phyloP scores from a whole-genome alignment of 2,329 filamentous ascomycete species.

The Colletotrichum theobromicola region DNA sequence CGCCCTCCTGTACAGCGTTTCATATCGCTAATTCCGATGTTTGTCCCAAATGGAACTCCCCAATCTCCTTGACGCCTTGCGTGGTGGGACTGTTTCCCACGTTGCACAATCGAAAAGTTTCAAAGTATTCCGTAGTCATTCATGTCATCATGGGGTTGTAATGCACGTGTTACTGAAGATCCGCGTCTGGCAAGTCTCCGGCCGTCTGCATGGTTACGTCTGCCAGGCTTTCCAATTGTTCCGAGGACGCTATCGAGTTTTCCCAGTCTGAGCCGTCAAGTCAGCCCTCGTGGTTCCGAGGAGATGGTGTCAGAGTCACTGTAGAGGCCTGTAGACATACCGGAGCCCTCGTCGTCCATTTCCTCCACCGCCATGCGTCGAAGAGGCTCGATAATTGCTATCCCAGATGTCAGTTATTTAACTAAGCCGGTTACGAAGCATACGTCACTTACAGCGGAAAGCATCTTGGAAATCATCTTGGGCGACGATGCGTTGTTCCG shows the following conservation, averaged over 20 bases:
- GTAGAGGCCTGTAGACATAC: conserved; percentile 47
- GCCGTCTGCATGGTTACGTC: conserved; percentile 49
- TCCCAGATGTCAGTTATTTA: neutral
- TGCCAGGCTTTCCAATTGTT: conserved; percentile 56
- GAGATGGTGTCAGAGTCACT: conserved; percentile 41
- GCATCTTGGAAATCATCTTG: conserved; percentile 36
- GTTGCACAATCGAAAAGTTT: neutral
- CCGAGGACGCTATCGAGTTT: conserved; percentile 59
- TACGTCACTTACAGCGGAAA: conserved; percentile 38
- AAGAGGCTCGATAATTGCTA: conserved; percentile 54
- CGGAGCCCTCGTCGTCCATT: conserved; percentile 63
- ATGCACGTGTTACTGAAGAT: conserved; percentile 27
- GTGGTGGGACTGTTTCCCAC: conserved; percentile 10
- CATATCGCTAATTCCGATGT: neutral
- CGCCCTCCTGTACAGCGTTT: conserved; percentile 3
- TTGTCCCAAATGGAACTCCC: neutral
- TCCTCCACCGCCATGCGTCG: conserved; percentile 61
- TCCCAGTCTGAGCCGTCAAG: conserved; percentile 54
- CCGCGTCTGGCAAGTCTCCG: conserved; percentile 43
- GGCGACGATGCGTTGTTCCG: neutral
- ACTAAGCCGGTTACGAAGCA: neutral
- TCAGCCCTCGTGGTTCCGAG: conserved; percentile 39
- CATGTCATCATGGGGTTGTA: conserved; percentile 13
- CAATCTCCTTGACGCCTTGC: conserved; percentile 16
- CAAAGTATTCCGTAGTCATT: conserved; percentile 9